Evolutionary conservation across 192 early-diverging fungal species (phyloP).

Genomic region (Coemansia sp.): DNA sequence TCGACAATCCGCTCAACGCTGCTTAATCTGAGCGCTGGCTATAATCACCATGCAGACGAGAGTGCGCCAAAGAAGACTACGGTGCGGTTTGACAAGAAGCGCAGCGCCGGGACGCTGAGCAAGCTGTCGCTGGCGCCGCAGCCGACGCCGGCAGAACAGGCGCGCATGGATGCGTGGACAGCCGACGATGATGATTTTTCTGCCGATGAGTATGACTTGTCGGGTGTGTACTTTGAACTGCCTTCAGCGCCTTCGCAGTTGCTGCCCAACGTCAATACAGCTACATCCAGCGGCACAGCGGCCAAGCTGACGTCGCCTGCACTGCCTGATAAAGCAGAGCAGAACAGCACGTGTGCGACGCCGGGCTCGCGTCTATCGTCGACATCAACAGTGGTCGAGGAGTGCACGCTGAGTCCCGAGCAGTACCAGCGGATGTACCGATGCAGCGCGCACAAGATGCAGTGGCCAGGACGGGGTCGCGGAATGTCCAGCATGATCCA

Average conservation of each 20-base stretch:
- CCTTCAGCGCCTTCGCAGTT: not conserved
- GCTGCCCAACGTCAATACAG: not conserved
- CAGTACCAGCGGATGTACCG: constrained; percentile 38
- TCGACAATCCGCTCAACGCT: constrained; percentile 20
- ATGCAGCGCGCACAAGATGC: constrained; percentile 51
- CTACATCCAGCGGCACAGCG: constrained; percentile 4
- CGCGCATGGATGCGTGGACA: constrained; percentile 47
- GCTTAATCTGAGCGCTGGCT: not conserved
- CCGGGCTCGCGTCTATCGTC: constrained; percentile 45
- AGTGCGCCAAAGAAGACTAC: not conserved
- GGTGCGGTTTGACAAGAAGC: constrained; percentile 8
- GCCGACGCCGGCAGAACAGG: constrained; percentile 32
- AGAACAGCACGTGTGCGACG: constrained; percentile 10
- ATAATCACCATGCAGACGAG: not conserved
- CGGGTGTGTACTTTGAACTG: constrained; percentile 46
- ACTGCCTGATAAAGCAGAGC: not conserved
- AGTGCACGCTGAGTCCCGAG: constrained; percentile 28
- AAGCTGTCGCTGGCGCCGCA: constrained; percentile 26
- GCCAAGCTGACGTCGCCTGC: not conserved
- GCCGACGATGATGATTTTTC: constrained; percentile 51
- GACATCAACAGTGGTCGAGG: constrained; percentile 44
- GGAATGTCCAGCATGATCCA: constrained; percentile 42
- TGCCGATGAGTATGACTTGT: constrained; percentile 39
- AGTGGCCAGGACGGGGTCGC: constrained; percentile 19
- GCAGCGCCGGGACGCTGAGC: constrained; percentile 19